phyloP scores from a whole-genome alignment of 2,329 filamentous ascomycete species.

The Lecanosticta acicola region DNA sequence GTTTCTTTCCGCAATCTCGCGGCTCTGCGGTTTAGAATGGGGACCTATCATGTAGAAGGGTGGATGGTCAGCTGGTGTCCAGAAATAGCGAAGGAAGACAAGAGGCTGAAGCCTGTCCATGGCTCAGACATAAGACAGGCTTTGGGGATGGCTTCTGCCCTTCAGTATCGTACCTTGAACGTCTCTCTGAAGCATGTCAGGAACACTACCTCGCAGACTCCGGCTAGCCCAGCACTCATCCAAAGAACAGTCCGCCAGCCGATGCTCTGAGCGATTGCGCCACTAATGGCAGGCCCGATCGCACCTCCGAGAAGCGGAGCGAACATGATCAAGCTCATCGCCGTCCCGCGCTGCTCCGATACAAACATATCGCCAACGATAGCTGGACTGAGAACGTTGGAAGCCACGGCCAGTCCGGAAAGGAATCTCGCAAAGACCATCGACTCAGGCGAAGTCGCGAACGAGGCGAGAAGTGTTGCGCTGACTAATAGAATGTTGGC shows the following conservation, averaged over 20 bases:
- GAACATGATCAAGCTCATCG: conserved; percentile 54
- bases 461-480: conserved; percentile 36
- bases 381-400: conserved; percentile 56
- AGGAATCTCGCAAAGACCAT: conserved; percentile 42
- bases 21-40: conserved; percentile 47
- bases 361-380: conserved; percentile 60
- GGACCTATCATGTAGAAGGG: too few species aligned
- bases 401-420: conserved; percentile 41
- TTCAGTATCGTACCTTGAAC: too few species aligned
- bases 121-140: too few species aligned
- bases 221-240: conserved; percentile 46
- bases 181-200: conserved; percentile 54
- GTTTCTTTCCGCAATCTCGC: conserved; percentile 23
- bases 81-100: too few species aligned
- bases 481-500: conserved; percentile 44
- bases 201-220: conserved; percentile 46
- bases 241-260: conserved; percentile 54
- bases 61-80: too few species aligned
- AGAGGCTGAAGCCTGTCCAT: too few species aligned
- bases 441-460: conserved; percentile 34
- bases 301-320: conserved; percentile 55
- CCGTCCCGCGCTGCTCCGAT: conserved; percentile 52
- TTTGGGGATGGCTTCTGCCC: neutral
- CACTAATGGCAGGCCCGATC: conserved; percentile 52
- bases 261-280: conserved; percentile 49